These are phyloP conservation scores for Jaenimonas drosophilae DNA, from an alignment of 208 protist genomes.

Conservation along the genomic window DNA sequence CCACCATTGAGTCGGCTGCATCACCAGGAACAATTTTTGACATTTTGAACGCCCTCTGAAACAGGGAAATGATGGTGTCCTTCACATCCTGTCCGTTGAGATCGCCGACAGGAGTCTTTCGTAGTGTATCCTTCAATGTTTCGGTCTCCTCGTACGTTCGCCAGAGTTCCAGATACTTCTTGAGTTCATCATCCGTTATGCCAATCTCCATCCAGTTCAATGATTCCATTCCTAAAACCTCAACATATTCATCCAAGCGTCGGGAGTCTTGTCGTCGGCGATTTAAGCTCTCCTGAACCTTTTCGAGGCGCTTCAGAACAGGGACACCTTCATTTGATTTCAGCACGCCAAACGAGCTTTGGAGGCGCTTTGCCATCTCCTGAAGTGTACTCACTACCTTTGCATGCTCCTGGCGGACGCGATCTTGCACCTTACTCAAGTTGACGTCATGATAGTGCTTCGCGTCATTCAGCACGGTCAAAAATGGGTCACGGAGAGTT, in stretches of 20 bases:
- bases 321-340: constrained; percentile 29
- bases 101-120: constrained; percentile 26
- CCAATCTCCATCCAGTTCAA: constrained; percentile 67
- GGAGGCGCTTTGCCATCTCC: constrained; percentile 19
- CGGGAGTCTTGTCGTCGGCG: constrained; percentile 16
- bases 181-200: constrained; percentile 39
- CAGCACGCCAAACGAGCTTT: constrained; percentile 19
- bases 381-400: constrained; percentile 13
- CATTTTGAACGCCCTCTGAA: constrained; percentile 48
- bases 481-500: constrained; percentile 21
- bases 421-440: constrained; percentile 15
- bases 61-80: constrained; percentile 42
- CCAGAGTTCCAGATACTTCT: constrained; percentile 74
- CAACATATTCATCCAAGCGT: constrained; percentile 53
- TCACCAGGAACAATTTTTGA: constrained; percentile 57
- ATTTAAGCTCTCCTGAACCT: constrained; percentile 16
- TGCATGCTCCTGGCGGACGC: constrained; percentile 18
- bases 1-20: constrained; percentile 49
- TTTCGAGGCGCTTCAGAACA: constrained; percentile 37
- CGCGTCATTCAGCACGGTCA: constrained; percentile 18
- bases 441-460: constrained; percentile 23
- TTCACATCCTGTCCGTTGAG: constrained; percentile 63
- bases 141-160: constrained; percentile 40
- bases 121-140: constrained; percentile 41
- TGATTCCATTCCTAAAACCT: constrained; percentile 50